phyloP scores from a whole-genome alignment of 805 yeast species.

The Wickerhamiella australiensis region DNA sequence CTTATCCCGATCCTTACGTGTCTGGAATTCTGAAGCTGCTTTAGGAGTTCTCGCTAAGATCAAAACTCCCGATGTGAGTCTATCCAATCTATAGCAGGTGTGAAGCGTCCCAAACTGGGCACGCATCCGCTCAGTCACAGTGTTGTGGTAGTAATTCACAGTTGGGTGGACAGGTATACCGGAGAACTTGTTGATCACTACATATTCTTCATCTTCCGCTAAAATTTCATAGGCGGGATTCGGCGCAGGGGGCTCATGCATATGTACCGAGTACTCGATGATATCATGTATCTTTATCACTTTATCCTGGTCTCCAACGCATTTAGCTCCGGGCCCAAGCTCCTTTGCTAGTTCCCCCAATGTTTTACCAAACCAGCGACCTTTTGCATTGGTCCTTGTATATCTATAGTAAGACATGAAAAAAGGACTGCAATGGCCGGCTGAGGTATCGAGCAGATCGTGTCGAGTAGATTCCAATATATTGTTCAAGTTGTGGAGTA shows the following conservation, averaged over 20 bases:
- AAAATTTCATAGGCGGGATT: conserved; percentile 47
- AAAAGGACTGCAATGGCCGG: too few relatives aligned
- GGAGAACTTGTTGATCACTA: conserved; percentile 83
- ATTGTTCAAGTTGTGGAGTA: too few relatives aligned
- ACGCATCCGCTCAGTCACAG: conserved; percentile 21
- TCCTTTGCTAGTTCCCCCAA: conserved; percentile 16
- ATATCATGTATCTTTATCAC: conserved; percentile 67
- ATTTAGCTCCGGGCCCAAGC: conserved; percentile 15
- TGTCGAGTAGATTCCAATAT: too few relatives aligned
- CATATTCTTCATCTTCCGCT: conserved; percentile 51
- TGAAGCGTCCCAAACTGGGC: conserved; percentile 15
- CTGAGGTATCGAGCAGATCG: not conserved
- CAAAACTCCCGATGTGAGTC: conserved; percentile 24
- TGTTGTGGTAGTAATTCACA: conserved; percentile 61
- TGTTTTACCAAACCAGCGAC: conserved; percentile 21
- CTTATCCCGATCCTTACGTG: conserved; percentile 5
- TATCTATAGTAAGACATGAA: conserved; percentile 18
- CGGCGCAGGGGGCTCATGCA: conserved; percentile 78
- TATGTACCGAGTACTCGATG: conserved; percentile 64
- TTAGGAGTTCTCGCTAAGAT: conserved; percentile 17
- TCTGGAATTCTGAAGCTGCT: conserved; percentile 12
- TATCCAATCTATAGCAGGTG: conserved; percentile 23
- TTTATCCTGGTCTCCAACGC: conserved; percentile 14
- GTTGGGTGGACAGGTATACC: conserved; percentile 96
- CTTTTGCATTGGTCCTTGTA: conserved; percentile 19